These are phyloP conservation scores for Santalum album DNA, from an alignment of 164 flowering plant species.

Conservation along the genomic window DNA sequence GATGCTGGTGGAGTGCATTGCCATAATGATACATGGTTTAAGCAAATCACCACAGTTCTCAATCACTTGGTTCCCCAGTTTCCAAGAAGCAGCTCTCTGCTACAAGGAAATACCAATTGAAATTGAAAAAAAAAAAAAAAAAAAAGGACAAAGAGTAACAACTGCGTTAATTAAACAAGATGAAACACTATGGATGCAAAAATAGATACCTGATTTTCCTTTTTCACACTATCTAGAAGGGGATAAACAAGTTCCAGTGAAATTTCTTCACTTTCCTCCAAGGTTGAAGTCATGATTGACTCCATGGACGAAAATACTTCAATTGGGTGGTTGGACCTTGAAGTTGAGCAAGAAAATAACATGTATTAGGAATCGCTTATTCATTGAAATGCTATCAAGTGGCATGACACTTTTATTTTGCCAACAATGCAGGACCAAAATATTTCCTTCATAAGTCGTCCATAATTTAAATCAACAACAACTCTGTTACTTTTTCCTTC, in stretches of 20 bases:
- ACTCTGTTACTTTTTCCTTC: no score
- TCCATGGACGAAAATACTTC: constrained; percentile 59
- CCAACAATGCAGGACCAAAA: no score
- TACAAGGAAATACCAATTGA: constrained; percentile 2
- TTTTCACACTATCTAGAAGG: constrained; percentile 38
- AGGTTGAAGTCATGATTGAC: constrained; percentile 56
- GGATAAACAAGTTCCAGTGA: constrained; percentile 38
- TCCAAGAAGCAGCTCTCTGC: constrained; percentile 25
- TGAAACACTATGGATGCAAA: no score
- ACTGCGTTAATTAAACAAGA: no score
- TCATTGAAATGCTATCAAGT: no score
- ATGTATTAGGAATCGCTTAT: background rate
- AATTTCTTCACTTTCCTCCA: constrained; percentile 82
- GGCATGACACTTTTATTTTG: no score
- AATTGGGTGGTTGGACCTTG: constrained; percentile 48
- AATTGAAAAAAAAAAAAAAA: no score
- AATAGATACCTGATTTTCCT: constrained; percentile 27
- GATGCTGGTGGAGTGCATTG: constrained; percentile 12
- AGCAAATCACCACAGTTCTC: constrained; percentile 25
- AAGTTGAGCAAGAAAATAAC: constrained; percentile 5
- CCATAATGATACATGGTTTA: constrained; percentile 13
- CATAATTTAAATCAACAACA: no score
- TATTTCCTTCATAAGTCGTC: no score
- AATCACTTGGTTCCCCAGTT: constrained; percentile 28
- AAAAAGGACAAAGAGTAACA: no score